phyloP scores from a whole-genome alignment of 2,329 filamentous ascomycete species.

The Boeremia lycopersici region DNA sequence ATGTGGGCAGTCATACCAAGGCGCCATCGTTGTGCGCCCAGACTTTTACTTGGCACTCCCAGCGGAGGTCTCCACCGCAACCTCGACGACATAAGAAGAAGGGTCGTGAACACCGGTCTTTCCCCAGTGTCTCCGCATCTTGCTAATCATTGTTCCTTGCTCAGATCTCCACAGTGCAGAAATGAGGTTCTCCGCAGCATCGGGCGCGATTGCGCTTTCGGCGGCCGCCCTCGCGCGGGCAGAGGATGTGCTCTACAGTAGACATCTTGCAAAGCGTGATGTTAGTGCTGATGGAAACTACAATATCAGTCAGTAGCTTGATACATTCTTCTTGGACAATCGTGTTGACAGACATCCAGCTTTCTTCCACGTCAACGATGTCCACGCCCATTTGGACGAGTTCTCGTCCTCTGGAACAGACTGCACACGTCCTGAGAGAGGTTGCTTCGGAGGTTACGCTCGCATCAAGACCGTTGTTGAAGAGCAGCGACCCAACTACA shows the following conservation, averaged over 20 bases:
- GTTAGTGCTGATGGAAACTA: constrained; percentile 42
- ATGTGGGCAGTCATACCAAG: constrained; percentile 23
- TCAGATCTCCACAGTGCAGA: constrained; percentile 1
- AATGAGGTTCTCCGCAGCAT: constrained; percentile 33
- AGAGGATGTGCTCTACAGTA: constrained; percentile 41
- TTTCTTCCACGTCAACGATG: constrained; percentile 73
- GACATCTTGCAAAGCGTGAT: constrained; percentile 38
- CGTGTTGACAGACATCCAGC: constrained; percentile 35
- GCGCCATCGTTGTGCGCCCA: constrained; percentile 20
- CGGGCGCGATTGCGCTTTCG: constrained; percentile 26
- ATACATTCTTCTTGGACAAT: fast-evolving
- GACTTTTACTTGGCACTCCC: constrained; percentile 25
- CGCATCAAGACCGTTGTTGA: constrained; percentile 67
- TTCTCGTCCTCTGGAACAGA: constrained; percentile 67
- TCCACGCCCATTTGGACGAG: constrained; percentile 70
- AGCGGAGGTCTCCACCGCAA: constrained; percentile 20
- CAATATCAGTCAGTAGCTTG: constrained; percentile 40
- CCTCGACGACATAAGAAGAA: constrained; percentile 27
- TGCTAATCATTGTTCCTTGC: not conserved
- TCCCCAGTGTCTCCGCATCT: constrained; percentile 7
- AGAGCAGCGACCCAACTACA: constrained; percentile 60
- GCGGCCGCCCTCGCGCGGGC: constrained; percentile 25
- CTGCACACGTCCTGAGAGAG: constrained; percentile 61
- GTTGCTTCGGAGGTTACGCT: constrained; percentile 69
- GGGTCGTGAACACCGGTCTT: not conserved